A percentile compares a stretch with the other conserved stretches of the same genome.
phyloP scores from a whole-genome alignment of 208 protist genomes.

The Trichomonas tenax region DNA sequence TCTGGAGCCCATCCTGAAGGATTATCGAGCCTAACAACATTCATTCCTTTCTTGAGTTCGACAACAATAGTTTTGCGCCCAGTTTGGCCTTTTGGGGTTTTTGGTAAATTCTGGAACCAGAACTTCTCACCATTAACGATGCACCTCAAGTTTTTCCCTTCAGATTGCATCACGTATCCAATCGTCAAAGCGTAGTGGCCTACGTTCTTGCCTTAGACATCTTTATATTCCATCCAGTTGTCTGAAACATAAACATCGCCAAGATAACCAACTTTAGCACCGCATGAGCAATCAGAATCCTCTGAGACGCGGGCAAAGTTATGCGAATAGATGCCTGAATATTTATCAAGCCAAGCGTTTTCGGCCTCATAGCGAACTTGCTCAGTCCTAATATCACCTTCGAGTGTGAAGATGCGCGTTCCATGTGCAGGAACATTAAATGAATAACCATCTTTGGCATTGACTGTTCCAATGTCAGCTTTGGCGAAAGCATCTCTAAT shows the following conservation, averaged over 20 bases:
- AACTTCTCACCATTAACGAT: background rate
- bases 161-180: background rate
- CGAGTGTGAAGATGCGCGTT: background rate
- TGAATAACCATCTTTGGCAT: background rate
- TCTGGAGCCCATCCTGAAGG: background rate
- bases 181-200: background rate
- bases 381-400: background rate
- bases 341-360: background rate
- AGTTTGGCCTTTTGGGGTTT: too few species aligned
- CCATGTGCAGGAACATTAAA: background rate
- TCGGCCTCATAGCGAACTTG: background rate
- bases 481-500: background rate
- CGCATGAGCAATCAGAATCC: background rate
- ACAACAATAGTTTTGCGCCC: background rate
- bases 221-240: background rate
- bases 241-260: background rate
- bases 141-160: background rate
- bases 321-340: background rate
- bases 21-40: background rate
- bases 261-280: background rate
- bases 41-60: background rate
- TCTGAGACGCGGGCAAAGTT: background rate
- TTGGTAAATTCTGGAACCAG: too few species aligned
- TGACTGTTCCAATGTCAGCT: background rate
- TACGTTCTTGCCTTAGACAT: background rate